Percentiles rank a stretch among this genome's conserved stretches.
phyloP scores from a whole-genome alignment of 192 early-diverging fungal species.

The Backusella liffmaniae region DNA sequence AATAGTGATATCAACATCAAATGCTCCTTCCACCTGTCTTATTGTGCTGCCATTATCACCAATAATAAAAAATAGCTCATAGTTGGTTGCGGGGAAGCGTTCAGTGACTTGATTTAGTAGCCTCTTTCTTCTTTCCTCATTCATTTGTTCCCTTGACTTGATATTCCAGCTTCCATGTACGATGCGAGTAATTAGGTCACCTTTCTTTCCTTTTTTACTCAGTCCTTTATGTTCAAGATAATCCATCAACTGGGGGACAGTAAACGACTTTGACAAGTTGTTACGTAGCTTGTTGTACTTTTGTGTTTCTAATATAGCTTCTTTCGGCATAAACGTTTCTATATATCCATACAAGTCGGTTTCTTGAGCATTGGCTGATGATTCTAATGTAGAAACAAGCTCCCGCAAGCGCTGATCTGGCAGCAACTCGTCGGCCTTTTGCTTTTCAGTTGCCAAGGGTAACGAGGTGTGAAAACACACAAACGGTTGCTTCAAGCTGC shows the following conservation, averaged over 20 bases:
- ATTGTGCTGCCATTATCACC: slow-evolving; percentile 12
- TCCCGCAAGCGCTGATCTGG: background rate
- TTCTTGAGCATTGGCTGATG: background rate
- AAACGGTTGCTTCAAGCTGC: background rate
- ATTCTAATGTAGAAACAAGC: background rate
- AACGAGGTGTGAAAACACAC: background rate
- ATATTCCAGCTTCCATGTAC: slow-evolving; percentile 1
- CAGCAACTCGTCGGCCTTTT: background rate
- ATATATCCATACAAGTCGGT: background rate
- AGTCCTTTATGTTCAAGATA: slow-evolving; percentile 4
- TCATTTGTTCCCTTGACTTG: background rate
- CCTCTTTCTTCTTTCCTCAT: background rate
- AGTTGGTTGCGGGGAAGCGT: background rate
- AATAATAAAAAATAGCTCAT: slow-evolving; percentile 19
- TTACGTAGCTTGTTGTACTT: background rate
- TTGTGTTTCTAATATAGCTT: background rate
- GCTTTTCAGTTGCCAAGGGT: background rate
- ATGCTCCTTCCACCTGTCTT: background rate
- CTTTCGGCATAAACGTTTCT: background rate
- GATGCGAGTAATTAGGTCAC: background rate
- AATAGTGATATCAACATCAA: slow-evolving; percentile 6
- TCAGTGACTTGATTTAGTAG: background rate
- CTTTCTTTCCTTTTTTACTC: background rate
- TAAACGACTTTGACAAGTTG: background rate
- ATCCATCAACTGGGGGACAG: background rate